Evolutionary conservation across 805 yeast species (phyloP), one percentile per base, ranked within the genome.

Genomic region (Priceomyces haplophilus): DNA sequence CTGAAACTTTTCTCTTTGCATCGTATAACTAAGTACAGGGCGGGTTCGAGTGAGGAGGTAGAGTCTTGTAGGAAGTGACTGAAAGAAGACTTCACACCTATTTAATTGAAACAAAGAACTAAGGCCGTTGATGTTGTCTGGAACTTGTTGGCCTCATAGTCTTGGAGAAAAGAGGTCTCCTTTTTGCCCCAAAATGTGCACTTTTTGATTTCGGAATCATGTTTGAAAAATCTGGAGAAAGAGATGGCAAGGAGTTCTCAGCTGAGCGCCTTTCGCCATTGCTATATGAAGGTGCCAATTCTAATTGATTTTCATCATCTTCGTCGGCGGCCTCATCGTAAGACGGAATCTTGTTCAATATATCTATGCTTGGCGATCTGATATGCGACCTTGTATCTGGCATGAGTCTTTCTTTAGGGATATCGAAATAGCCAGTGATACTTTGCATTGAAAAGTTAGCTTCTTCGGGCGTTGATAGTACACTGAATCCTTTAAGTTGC

Each of bases 261-360:
- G 10, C 35, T n/a, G 24, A 19, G 18, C 11, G 11, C 11, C 29
- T 36, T 7, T 24, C 40, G 7, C 33, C 33, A n/a, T 16, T 25
- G 13, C 37, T 37, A 34, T 56, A 56, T 7, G 34, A 43, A 7
- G 64, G 64, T 2, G 64, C 59, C 44, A 53, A 44, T 2, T 55
- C 58, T 37, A 41, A 41, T 6, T 31, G 37, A 3, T 52, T 58
- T 30, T 59, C 66, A 10, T 61, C 68, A 37, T 68, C 69, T 11
- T 64, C 68, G 25, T 67, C 70, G 7, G 67, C 46, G 1, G 75
- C 76, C 42, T 67, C 65, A 4, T 58, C 59, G 44, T 70, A 70
- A 29, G 72, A 58, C 0, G 76, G 76, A 5, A 69, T 65, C 38
- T 53, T 52, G 45, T 56, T 58, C 13, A 66, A 51, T n/a, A 63